Evolutionary conservation across 257 asterid species (phyloP).

Genomic region (Voacanga thouarsii): DNA sequence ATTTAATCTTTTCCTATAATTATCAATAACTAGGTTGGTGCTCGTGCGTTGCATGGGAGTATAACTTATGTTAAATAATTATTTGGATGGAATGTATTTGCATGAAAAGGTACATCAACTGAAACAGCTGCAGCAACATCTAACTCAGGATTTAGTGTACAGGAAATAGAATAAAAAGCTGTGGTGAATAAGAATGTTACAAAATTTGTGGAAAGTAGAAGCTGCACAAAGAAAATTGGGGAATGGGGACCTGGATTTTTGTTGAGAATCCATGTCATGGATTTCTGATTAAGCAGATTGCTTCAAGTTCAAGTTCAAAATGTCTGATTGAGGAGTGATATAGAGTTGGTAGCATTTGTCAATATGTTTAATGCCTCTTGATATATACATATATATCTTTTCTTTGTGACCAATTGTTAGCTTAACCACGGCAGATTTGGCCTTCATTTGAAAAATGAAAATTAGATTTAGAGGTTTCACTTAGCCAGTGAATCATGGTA

Average conservation of each 20-base stretch:
- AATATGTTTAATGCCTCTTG: too few species aligned
- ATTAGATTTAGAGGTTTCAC: background rate
- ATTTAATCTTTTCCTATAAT: too few species aligned
- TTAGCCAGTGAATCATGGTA: background rate
- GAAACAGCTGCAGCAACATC: slow-evolving; percentile 10
- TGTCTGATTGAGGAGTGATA: background rate
- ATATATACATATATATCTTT: too few species aligned
- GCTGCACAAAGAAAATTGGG: slow-evolving; percentile 37
- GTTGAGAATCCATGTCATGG: slow-evolving; percentile 25
- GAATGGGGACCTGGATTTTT: slow-evolving; percentile 24
- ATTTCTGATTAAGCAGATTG: background rate
- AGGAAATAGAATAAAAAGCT: slow-evolving; percentile 36
- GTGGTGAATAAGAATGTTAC: slow-evolving; percentile 51
- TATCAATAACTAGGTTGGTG: too few species aligned
- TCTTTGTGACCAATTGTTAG: background rate
- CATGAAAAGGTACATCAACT: too few species aligned
- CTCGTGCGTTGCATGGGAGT: too few species aligned
- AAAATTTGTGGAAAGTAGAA: slow-evolving; percentile 51
- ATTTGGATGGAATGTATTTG: too few species aligned
- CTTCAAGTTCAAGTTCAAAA: slow-evolving; percentile 23
- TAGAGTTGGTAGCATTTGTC: slow-evolving; percentile 1
- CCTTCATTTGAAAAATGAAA: background rate
- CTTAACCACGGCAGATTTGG: background rate
- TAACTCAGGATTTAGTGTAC: slow-evolving; percentile 25
- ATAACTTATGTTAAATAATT: too few species aligned